Percentiles rank a stretch among this genome's conserved stretches.
phyloP scores from a whole-genome alignment of 2,329 filamentous ascomycete genomes.

The Beauveria bassiana region DNA sequence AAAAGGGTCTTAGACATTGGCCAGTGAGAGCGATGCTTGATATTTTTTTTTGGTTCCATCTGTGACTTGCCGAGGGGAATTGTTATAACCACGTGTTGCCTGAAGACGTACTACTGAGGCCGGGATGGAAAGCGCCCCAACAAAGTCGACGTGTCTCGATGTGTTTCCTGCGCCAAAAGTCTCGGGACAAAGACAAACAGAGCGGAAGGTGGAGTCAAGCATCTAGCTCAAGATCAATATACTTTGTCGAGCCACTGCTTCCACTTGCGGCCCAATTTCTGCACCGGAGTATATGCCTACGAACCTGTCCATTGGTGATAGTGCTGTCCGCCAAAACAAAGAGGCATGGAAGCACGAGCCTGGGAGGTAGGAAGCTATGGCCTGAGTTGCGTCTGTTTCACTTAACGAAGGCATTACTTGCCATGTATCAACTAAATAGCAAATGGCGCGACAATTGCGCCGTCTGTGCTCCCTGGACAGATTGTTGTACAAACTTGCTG shows the following conservation, averaged over 20 bases:
- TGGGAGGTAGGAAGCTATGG: neutral
- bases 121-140: too few species aligned
- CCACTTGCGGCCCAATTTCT: neutral
- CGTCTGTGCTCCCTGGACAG: neutral
- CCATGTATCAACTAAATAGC: neutral
- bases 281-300: neutral
- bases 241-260: neutral
- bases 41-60: neutral
- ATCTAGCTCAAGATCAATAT: too few species aligned
- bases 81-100: neutral
- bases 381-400: neutral
- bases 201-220: too few species aligned
- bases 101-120: neutral
- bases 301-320: neutral
- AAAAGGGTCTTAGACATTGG: neutral
- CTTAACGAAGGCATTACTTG: neutral
- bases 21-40: neutral
- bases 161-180: too few species aligned
- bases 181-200: too few species aligned
- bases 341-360: neutral
- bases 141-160: neutral
- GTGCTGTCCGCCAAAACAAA: neutral
- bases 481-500: neutral
- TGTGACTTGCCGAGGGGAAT: neutral
- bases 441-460: neutral